Evolutionary conservation across 805 yeast species (phyloP).

Genomic region (Zygoascus bituminiphila): DNA sequence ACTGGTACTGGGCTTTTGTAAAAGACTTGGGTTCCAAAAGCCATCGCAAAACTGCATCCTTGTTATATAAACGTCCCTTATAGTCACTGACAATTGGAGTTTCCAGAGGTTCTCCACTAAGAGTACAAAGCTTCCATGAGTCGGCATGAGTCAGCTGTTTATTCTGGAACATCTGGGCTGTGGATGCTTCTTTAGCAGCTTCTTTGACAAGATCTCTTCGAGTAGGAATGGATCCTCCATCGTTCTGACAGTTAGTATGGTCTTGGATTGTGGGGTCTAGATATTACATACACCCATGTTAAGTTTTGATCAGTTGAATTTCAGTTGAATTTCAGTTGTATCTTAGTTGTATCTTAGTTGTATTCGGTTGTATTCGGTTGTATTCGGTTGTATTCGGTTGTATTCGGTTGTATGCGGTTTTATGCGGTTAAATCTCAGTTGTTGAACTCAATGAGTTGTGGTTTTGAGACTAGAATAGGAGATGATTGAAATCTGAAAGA

Average conservation of each 20-base stretch:
- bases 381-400: too few species aligned
- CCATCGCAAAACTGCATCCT: slow-evolving; percentile 50
- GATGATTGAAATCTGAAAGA: too few species aligned
- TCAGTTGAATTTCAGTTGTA: too few species aligned
- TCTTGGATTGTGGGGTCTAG: background rate
- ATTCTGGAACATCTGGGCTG: slow-evolving; percentile 19
- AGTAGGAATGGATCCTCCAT: slow-evolving; percentile 65
- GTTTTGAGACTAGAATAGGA: too few species aligned
- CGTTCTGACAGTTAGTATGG: slow-evolving; percentile 27
- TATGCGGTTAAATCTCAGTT: too few species aligned
- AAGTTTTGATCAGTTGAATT: too few species aligned
- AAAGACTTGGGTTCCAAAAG: slow-evolving; percentile 34
- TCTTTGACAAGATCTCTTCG: slow-evolving; percentile 41
- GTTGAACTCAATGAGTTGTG: too few species aligned
- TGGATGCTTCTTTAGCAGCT: slow-evolving; percentile 16
- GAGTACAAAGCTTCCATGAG: slow-evolving; percentile 40
- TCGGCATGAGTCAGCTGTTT: slow-evolving; percentile 23
- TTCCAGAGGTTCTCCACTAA: slow-evolving; percentile 35
- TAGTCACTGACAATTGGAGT: slow-evolving; percentile 57
- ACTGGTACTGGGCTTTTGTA: slow-evolving; percentile 7
- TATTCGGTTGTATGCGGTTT: too few species aligned
- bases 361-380: too few species aligned
- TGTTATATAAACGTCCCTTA: slow-evolving; percentile 53
- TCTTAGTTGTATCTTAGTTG: too few species aligned
- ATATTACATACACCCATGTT: slow-evolving; percentile 3